Conservation (phyloP, 2,329 filamentous ascomycete species). For the Emmonsia crescens region DNA sequence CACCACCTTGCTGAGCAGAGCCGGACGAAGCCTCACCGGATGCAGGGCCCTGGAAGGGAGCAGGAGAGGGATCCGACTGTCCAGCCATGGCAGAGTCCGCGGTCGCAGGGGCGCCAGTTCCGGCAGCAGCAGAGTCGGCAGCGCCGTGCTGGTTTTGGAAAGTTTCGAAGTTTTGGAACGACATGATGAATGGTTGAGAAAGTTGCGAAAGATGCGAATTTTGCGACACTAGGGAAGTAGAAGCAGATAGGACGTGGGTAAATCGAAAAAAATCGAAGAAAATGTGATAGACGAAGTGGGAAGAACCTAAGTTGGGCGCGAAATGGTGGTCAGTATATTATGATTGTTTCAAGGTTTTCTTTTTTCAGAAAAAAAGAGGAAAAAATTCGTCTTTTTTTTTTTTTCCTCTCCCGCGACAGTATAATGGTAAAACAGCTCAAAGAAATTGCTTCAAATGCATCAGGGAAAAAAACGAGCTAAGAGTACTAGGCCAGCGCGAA, state of each 20-base stretch:
- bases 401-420: not conserved
- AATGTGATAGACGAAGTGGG: constrained; percentile 2
- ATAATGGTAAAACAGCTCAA: not conserved
- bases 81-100: constrained; percentile 44
- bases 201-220: constrained; percentile 7
- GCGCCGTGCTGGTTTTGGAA: constrained; percentile 51
- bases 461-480: not conserved
- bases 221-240: not conserved
- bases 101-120: constrained; percentile 37
- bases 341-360: not conserved
- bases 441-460: not conserved
- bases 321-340: not conserved
- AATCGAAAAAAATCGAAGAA: constrained; percentile 2
- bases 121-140: constrained; percentile 42
- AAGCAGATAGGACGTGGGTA: not conserved
- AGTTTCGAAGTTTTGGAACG: constrained; percentile 55
- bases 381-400: not conserved
- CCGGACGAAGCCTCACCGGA: constrained; percentile 33
- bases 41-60: constrained; percentile 40
- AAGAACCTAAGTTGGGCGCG: constrained; percentile 1
- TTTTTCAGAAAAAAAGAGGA: not conserved
- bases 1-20: constrained; percentile 40
- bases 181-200: constrained; percentile 41
- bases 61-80: constrained; percentile 47
- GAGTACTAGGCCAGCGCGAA: not conserved